Base-by-base conservation (phyloP, 2,329 filamentous ascomycete genomes). In the Fusarium sp. region DNA sequence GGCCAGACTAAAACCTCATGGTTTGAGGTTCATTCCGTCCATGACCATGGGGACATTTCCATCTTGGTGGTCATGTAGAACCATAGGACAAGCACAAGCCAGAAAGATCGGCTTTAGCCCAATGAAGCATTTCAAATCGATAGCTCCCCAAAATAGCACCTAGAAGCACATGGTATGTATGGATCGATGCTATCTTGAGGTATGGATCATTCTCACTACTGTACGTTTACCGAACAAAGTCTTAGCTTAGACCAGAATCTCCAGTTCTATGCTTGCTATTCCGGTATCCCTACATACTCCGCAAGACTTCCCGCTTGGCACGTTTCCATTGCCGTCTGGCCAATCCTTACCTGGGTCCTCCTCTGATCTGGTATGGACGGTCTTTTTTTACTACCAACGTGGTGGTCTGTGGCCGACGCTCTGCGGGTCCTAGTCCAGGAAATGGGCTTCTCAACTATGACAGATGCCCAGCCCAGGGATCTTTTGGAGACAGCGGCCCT, bases 131-230 rank as follows among this genome's bases (percentile, higher is more conserved):
- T 52, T 31, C 34, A 50, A 58, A 59, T 45, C 34, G 26, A 54
- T 44, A 56, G 67, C 18, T 50, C 66, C 67, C 66, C 66, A 69
- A 69, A 69, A 69, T 69, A 69, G 67, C 66, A 70, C 66, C 12
- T 26, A 56, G 40, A 63, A 67, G 53, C 66, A 60, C 56, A 56
- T 53, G 66, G 55, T 36, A 54, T 49, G 60, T 57, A 69, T 69
- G 67, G 66, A 69, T 69, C 66, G 67, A 69, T 70, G 66, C 47
- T 70, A 55, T 69, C 66, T 62, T 69, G 46, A 69, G 66, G 56
- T 54, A 69, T 69, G 65, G 61, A 63, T 37, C 66, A 45, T 53
- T 67, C 57, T 50, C 63, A n/a, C 47, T 30, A 40, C 36, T 40
- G 47, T 51, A 49, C 49, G 52, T 53, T 62, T 69, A 51, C 62